A percentile compares a stretch with the other conserved stretches of the same genome.
phyloP scores from a whole-genome alignment of 805 yeast species.

The Suhomyces sp. region DNA sequence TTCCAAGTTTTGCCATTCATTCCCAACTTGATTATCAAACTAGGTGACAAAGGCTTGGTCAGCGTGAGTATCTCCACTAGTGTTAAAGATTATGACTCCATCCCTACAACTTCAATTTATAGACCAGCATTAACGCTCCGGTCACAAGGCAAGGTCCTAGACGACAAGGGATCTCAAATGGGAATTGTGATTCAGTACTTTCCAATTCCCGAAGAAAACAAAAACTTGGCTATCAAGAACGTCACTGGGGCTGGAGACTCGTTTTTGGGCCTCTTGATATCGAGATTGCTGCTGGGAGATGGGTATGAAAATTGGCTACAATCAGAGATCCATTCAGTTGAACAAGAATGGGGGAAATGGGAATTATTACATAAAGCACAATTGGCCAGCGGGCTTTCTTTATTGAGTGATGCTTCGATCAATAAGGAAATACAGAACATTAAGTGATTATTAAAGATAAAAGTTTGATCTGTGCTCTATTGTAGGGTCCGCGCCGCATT shows the following conservation, averaged over 20 bases:
- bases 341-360: constrained; percentile 40
- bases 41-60: constrained; percentile 65
- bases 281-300: constrained; percentile 31
- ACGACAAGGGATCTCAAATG: constrained; percentile 19
- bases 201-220: constrained; percentile 38
- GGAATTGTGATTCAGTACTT: constrained; percentile 69
- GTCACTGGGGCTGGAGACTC: constrained; percentile 93
- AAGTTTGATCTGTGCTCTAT: no score
- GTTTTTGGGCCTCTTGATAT: constrained; percentile 61
- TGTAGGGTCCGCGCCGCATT: no score
- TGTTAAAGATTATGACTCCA: constrained; percentile 29
- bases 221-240: constrained; percentile 43
- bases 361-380: constrained; percentile 37
- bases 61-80: constrained; percentile 34
- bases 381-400: constrained; percentile 37
- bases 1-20: constrained; percentile 73
- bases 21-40: constrained; percentile 64
- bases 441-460: no score
- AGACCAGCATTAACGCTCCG: constrained; percentile 23
- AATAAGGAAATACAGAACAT: constrained; percentile 19
- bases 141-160: constrained; percentile 18
- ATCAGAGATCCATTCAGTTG: constrained; percentile 23
- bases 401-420: constrained; percentile 23
- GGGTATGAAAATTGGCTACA: constrained; percentile 28
- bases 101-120: constrained; percentile 32